Base-by-base conservation (phyloP, 345 rosid genomes). In the Physaria fendleri region DNA sequence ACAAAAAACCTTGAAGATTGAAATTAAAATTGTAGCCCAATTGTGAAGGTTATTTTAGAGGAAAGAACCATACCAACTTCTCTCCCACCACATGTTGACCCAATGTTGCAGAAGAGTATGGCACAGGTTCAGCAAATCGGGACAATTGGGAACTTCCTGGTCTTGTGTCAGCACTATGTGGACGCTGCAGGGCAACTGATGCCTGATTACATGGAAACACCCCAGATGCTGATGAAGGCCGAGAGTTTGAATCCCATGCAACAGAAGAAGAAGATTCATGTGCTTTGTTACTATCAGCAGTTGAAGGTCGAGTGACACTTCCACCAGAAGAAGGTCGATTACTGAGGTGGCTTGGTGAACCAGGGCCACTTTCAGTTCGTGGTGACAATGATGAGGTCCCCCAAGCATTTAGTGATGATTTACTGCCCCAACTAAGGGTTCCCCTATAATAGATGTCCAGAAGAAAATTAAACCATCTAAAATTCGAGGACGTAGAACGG, bases 141-240 rank as follows among this genome's bases (percentile, higher is more conserved):
- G 99, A 94, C 65, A 94, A 76, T 42, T 85, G 97, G 43, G 99
- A 87, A 77, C 97, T 94, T 69, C 96, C 85, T 64, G 97, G 97
- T 65, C 97, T 90, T 74, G 99, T 88, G 62, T 94, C 99, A 7
- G 97, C 99, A 79, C 99, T 94, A 44, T 79, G 86, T 44, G 99
- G 99, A 49, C 97, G 99, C 52, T 80, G 73, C 32, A 90, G 75
- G 38, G 78, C 49, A 62, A 64, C 69, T 45, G 95, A 74, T 46
- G 83, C 56, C 72, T 85, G 96, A 77, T 62, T 90, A 59, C 96
- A 80, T 66, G 89, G 59, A 65, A 84, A 65, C 47, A 77, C 79
- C 39, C 95, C 99, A 44, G 99, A 94, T 61, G 99, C 94, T 33
- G 99, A 94, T 14, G 93, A 85, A 48, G 99, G 99, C 66, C 99